Conservation (phyloP, 345 rosid species). For the Brassica juncea region DNA sequence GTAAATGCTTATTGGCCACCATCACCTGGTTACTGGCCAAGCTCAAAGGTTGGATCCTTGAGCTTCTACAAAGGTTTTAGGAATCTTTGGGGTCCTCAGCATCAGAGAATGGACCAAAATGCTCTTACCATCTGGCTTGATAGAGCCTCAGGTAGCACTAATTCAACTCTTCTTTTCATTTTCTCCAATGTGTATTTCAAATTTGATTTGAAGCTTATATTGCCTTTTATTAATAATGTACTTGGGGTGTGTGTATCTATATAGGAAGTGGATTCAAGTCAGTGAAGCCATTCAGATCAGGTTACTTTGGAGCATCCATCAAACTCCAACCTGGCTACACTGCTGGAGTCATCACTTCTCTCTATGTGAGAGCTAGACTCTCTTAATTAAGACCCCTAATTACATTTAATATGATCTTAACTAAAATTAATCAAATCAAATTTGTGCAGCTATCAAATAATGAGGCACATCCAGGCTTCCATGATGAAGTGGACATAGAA, state of each 20-base stretch:
- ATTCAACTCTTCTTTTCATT: neutral
- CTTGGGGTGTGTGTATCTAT: neutral
- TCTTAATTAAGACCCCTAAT: neutral
- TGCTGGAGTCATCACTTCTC: conserved; percentile 92
- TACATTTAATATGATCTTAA: neutral
- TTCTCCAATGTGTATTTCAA: neutral
- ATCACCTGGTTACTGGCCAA: conserved; percentile 93
- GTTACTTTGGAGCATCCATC: conserved; percentile 85
- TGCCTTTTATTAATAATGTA: neutral
- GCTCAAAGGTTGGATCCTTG: conserved; percentile 64
- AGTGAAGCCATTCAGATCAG: conserved; percentile 72
- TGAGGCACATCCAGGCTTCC: conserved; percentile 85
- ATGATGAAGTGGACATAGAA: conserved; percentile 75
- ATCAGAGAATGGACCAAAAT: conserved; percentile 62
- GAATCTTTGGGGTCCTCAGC: conserved; percentile 90
- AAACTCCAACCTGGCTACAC: conserved; percentile 91
- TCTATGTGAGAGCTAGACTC: conserved; percentile 63
- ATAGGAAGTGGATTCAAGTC: conserved; percentile 95
- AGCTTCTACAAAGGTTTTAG: conserved; percentile 70
- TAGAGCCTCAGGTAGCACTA: conserved; percentile 61
- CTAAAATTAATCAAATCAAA: neutral
- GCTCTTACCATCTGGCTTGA: conserved; percentile 89
- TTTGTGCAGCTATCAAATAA: conserved; percentile 69
- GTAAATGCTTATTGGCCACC: conserved; percentile 54
- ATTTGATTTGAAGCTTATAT: neutral